Evolutionary conservation across 441 rosid species (phyloP).

Genomic region (Oxalis stricta): DNA sequence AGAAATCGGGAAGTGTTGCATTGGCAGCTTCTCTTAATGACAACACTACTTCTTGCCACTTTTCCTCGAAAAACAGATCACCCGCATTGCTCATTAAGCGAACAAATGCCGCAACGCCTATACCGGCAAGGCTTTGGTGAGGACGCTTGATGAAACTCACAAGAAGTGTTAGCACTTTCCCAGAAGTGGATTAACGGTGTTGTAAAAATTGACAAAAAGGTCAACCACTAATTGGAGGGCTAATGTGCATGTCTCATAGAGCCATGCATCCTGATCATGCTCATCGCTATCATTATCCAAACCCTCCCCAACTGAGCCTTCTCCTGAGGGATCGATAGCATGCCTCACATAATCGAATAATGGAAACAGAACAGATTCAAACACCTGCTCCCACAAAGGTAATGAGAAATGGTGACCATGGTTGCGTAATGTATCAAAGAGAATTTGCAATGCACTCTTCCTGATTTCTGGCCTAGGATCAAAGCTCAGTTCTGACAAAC

Average conservation of each 20-base stretch:
- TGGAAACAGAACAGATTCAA: conserved; percentile 93
- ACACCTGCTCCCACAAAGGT: conserved; percentile 83
- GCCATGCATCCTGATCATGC: conserved; percentile 98
- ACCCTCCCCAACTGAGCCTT: conserved; percentile 50
- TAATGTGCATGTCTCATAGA: conserved; percentile 96
- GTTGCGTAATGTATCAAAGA: conserved; percentile 88
- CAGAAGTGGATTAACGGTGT: conserved; percentile 89
- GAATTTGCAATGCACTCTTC: conserved; percentile 87
- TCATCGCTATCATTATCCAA: conserved; percentile 46
- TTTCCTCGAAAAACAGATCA: conserved; percentile 76
- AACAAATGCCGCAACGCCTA: conserved; percentile 98
- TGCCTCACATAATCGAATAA: conserved; percentile 97
- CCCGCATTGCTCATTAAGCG: conserved; percentile 98
- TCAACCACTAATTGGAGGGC: conserved; percentile 98
- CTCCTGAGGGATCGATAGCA: conserved; percentile 96
- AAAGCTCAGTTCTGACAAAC: conserved; percentile 96
- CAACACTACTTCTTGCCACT: conserved; percentile 88
- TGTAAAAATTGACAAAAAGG: conserved; percentile 92
- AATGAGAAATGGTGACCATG: conserved; percentile 95
- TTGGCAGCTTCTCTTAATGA: conserved; percentile 86
- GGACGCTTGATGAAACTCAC: conserved; percentile 95
- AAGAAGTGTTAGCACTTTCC: conserved; percentile 75
- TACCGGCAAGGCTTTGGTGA: conserved; percentile 99
- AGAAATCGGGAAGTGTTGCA: conserved; percentile 85
- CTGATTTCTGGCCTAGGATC: conserved; percentile 99